phyloP scores from a whole-genome alignment of 2,329 filamentous ascomycete species.

The Epichloe sibirici region DNA sequence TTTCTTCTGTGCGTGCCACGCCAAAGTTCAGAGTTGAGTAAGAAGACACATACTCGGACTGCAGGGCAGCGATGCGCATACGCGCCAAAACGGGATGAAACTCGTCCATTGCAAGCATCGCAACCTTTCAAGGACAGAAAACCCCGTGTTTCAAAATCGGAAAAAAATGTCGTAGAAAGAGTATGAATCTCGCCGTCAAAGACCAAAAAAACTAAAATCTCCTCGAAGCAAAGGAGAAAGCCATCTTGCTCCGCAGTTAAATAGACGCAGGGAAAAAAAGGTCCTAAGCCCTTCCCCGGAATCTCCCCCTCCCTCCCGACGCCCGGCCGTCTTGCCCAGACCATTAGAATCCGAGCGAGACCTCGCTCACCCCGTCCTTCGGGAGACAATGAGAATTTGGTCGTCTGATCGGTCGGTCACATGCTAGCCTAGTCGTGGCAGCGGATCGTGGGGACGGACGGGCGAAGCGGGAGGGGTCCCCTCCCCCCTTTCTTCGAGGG shows the following conservation, averaged over 20 bases:
- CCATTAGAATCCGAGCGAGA: neutral
- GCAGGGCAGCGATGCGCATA: conserved; percentile 35
- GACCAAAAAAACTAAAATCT: neutral
- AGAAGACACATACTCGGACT: conserved; percentile 31
- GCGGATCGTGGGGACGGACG: too few relatives aligned
- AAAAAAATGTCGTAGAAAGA: neutral
- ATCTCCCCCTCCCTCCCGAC: neutral
- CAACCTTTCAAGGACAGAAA: neutral
- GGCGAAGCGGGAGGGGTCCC: too few relatives aligned
- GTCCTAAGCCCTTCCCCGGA: too few relatives aligned
- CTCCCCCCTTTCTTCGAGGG: too few relatives aligned
- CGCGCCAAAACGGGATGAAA: conserved; percentile 28
- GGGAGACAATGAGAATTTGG: neutral
- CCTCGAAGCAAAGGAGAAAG: neutral
- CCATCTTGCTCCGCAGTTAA: neutral
- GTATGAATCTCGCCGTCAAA: neutral
- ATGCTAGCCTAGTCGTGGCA: neutral
- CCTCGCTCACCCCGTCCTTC: neutral
- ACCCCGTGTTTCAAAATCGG: too few relatives aligned
- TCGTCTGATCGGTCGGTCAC: neutral
- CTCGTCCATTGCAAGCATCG: conserved; percentile 3
- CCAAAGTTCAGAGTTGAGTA: neutral
- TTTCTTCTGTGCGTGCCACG: too few relatives aligned
- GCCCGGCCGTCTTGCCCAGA: neutral
- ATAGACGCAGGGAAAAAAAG: neutral